Conservation (phyloP, 208 protist genomes). For the Leishmania tropica region DNA sequence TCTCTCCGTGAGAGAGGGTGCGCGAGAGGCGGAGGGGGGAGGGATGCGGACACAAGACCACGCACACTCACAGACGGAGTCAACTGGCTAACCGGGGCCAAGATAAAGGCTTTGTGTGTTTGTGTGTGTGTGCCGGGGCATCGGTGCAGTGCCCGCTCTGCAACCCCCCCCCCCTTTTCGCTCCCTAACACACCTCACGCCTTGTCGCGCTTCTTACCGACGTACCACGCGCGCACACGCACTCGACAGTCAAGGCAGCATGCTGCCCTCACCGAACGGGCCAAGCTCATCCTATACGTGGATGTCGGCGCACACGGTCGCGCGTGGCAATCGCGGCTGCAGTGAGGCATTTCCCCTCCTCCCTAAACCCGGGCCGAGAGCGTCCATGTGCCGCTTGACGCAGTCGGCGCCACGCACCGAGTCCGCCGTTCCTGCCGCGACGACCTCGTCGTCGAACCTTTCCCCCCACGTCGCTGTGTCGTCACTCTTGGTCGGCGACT, state of each 20-base stretch:
- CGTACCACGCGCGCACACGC: not conserved
- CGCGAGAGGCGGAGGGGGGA: no score
- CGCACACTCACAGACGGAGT: no score
- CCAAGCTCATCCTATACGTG: not conserved
- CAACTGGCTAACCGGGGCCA: no score
- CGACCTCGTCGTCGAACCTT: not conserved
- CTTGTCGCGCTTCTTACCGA: not conserved
- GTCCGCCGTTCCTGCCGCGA: not conserved
- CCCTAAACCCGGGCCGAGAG: not conserved
- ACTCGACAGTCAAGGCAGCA: not conserved
- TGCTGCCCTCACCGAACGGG: not conserved
- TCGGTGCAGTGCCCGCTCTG: not conserved
- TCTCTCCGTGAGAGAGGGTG: not conserved
- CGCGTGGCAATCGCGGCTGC: not conserved
- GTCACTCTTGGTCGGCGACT: constrained; percentile 18
- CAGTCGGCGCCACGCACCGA: not conserved
- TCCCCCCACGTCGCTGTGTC: not conserved
- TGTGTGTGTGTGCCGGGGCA: not conserved
- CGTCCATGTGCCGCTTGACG: not conserved
- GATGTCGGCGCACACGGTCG: not conserved
- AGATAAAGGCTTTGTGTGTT: no score
- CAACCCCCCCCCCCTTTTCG: not conserved
- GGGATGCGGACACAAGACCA: no score
- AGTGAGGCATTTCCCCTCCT: constrained; percentile 14
- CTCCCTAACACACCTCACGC: not conserved